phyloP scores from a whole-genome alignment of 345 rosid species.

The Acer yangbiense region DNA sequence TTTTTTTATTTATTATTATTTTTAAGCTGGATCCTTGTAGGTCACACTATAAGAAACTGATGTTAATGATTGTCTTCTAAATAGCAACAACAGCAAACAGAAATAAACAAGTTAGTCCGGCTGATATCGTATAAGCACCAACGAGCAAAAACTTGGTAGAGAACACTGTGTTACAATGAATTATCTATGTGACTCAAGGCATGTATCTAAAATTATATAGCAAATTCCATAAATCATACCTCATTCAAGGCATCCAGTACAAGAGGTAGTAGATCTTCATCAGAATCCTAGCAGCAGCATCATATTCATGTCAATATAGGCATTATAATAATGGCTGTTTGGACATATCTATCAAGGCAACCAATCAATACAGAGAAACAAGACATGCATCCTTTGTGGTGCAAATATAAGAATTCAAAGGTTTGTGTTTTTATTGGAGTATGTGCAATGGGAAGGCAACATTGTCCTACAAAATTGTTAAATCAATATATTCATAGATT shows the following conservation, averaged over 20 bases:
- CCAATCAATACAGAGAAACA: not conserved
- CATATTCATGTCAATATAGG: slow-evolving; percentile 26
- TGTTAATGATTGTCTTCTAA: not conserved
- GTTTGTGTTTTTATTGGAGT: not conserved
- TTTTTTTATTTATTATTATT: not conserved
- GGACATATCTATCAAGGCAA: not conserved
- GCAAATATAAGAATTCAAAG: not conserved
- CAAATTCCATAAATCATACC: slow-evolving; percentile 44
- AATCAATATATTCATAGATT: not conserved
- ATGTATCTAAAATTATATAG: slow-evolving; percentile 4
- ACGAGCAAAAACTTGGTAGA: not conserved
- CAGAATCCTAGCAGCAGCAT: slow-evolving; percentile 65
- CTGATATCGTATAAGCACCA: not conserved
- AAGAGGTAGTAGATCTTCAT: slow-evolving; percentile 75
- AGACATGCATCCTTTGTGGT: not conserved
- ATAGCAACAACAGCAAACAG: not conserved
- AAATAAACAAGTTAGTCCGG: slow-evolving; percentile 13
- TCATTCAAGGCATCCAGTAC: slow-evolving; percentile 95
- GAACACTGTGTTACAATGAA: not conserved
- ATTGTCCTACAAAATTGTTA: not conserved
- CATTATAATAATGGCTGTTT: not conserved
- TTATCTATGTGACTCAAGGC: slow-evolving; percentile 5
- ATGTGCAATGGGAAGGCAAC: not conserved
- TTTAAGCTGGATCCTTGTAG: not conserved
- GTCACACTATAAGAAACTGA: not conserved